These are phyloP conservation scores for Backusella psychrophila DNA, from an alignment of 192 early-diverging fungal genomes.

Conservation along the genomic window DNA sequence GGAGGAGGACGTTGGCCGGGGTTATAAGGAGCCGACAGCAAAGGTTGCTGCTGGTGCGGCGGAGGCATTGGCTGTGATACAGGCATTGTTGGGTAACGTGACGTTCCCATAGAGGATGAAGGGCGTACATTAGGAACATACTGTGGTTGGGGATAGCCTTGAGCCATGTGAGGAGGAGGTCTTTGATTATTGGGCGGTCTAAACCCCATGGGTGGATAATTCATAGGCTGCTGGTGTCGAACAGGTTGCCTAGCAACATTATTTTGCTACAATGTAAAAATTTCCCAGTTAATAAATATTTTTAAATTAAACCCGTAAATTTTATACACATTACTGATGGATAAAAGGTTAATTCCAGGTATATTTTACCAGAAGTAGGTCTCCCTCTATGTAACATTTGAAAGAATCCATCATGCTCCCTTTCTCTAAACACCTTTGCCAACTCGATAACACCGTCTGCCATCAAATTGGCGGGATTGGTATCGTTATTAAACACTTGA, in stretches of 20 bases:
- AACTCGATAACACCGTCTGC: constrained; percentile 1
- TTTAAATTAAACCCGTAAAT: background rate
- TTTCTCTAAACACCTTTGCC: constrained; percentile 6
- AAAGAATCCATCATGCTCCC: constrained; percentile 6
- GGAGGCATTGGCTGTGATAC: background rate
- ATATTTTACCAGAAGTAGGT: background rate
- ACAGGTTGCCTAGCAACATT: background rate
- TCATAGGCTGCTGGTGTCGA: constrained; percentile 1
- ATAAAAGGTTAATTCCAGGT: constrained; percentile 15
- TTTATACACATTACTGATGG: background rate
- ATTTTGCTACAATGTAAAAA: background rate
- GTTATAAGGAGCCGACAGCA: background rate
- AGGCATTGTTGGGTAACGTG: background rate
- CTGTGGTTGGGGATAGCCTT: background rate
- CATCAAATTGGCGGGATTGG: constrained; percentile 2
- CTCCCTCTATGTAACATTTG: background rate
- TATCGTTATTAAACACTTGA: constrained; percentile 9
- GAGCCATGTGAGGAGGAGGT: background rate
- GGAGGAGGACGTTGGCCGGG: background rate
- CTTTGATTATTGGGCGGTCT: background rate
- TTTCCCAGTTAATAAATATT: background rate
- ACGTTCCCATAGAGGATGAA: constrained; percentile 3
- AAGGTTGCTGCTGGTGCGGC: background rate
- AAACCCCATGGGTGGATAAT: background rate
- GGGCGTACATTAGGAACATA: background rate